Percentiles rank a stretch among this genome's conserved stretches.
phyloP scores from a whole-genome alignment of 2,329 filamentous ascomycete genomes.

The Davidsoniella neocaledoniae region DNA sequence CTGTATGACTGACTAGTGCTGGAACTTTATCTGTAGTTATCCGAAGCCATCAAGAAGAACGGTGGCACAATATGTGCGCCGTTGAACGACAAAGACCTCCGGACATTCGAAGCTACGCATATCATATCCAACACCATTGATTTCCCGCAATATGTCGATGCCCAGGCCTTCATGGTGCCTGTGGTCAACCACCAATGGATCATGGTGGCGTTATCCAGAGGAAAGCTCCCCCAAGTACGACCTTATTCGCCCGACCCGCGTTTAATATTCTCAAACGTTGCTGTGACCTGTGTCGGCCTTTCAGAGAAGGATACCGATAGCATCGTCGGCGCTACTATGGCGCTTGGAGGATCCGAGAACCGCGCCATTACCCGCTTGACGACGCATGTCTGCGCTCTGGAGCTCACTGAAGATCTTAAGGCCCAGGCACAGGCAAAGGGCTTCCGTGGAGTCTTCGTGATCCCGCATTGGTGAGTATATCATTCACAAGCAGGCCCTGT shows the following conservation, averaged over 20 bases:
- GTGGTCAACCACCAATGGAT: slow-evolving; percentile 78
- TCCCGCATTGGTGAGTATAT: slow-evolving; percentile 66
- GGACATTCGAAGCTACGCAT: slow-evolving; percentile 33
- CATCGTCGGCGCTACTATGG: slow-evolving; percentile 75
- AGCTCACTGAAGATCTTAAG: slow-evolving; percentile 57
- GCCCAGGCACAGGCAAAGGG: slow-evolving; percentile 44
- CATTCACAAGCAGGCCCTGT: no score
- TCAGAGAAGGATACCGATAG: slow-evolving; percentile 79
- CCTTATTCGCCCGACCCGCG: slow-evolving; percentile 82
- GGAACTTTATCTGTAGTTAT: slow-evolving; percentile 21
- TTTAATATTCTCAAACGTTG: slow-evolving; percentile 75
- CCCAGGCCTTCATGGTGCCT: slow-evolving; percentile 61
- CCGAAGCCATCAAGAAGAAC: slow-evolving; percentile 28
- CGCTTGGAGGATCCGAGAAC: slow-evolving; percentile 72
- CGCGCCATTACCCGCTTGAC: slow-evolving; percentile 54
- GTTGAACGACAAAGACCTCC: slow-evolving; percentile 30
- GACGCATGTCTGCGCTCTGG: slow-evolving; percentile 78
- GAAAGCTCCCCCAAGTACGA: slow-evolving; percentile 58
- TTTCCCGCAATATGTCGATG: slow-evolving; percentile 69
- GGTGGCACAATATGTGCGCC: slow-evolving; percentile 33
- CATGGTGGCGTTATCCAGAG: slow-evolving; percentile 47
- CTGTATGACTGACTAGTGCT: no score
- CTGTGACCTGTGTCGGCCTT: slow-evolving; percentile 68
- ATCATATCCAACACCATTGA: slow-evolving; percentile 61
- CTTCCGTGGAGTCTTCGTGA: slow-evolving; percentile 61